phyloP scores from a whole-genome alignment of 192 early-diverging fungal genomes.

The Linderina pennispora region DNA sequence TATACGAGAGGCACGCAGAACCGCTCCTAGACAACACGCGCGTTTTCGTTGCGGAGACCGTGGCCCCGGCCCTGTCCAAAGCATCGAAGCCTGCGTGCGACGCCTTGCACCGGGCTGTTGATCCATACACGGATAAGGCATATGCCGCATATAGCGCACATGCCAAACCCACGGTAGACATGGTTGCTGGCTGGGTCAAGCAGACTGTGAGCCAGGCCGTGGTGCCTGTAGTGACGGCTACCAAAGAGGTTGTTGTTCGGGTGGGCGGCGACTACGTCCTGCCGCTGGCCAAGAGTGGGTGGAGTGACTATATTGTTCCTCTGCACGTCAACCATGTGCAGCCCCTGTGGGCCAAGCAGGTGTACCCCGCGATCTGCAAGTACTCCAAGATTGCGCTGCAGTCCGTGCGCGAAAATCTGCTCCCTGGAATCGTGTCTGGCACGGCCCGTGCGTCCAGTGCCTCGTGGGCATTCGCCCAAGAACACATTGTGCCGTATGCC shows the following conservation, averaged over 20 bases:
- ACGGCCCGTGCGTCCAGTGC: conserved; percentile 1
- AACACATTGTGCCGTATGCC: conserved; percentile 24
- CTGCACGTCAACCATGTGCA: conserved; percentile 24
- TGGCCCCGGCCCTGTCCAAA: conserved; percentile 10
- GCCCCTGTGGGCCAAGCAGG: conserved; percentile 36
- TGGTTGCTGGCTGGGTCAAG: conserved; percentile 1
- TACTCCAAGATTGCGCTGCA: conserved; percentile 17
- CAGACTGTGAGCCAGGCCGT: conserved; percentile 4
- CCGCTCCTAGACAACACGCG: conserved; percentile 11
- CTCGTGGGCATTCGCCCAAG: conserved; percentile 15
- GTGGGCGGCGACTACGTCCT: conserved; percentile 17
- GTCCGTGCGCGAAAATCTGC: conserved; percentile 23
- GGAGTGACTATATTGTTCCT: conserved; percentile 26
- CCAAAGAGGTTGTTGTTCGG: neutral
- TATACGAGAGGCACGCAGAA: conserved; percentile 35
- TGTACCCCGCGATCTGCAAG: conserved; percentile 25
- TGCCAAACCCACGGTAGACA: conserved; percentile 21
- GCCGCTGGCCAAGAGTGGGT: conserved; percentile 16
- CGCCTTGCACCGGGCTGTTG: conserved; percentile 10
- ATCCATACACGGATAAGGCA: conserved; percentile 16
- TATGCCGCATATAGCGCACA: conserved; percentile 7
- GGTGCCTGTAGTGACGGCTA: conserved; percentile 5
- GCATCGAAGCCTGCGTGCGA: conserved; percentile 18
- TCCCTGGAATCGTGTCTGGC: conserved; percentile 30
- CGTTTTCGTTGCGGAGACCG: conserved; percentile 16